These are phyloP conservation scores for Sporothrix mexicana DNA, from an alignment of 2,329 filamentous ascomycete species.

Conservation along the genomic window DNA sequence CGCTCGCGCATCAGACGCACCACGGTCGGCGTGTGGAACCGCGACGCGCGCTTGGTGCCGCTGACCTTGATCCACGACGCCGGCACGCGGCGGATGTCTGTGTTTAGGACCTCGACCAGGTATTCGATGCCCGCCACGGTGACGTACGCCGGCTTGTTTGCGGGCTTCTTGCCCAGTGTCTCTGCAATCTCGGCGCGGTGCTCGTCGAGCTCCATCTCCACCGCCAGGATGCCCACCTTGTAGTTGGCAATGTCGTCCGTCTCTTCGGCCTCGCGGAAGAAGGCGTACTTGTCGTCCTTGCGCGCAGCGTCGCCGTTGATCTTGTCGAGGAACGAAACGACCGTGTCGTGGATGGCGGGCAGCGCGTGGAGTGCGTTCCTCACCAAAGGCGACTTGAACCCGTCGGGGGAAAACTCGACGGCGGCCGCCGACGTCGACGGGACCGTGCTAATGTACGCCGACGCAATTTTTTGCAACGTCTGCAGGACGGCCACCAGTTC, in stretches of 20 bases:
- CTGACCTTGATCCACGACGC: conserved; percentile 95
- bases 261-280: conserved; percentile 87
- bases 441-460: conserved; percentile 64
- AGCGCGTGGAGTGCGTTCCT: conserved; percentile 74
- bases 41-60: conserved; percentile 87
- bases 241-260: conserved; percentile 88
- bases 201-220: conserved; percentile 85
- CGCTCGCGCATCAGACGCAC: conserved; percentile 81
- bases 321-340: conserved; percentile 77
- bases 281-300: conserved; percentile 88
- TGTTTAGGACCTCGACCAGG: conserved; percentile 87
- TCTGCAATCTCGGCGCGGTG: conserved; percentile 74
- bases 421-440: conserved; percentile 44
- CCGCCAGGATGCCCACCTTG: conserved; percentile 87
- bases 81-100: conserved; percentile 81
- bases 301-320: conserved; percentile 86
- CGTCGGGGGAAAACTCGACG: conserved; percentile 67
- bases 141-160: conserved; percentile 68
- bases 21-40: conserved; percentile 94
- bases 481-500: conserved; percentile 87
- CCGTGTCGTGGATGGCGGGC: conserved; percentile 74
- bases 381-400: conserved; percentile 74
- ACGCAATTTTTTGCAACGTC: conserved; percentile 79
- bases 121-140: conserved; percentile 93
- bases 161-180: conserved; percentile 69